Evolutionary conservation across 768 basidiomycete species (phyloP).

Genomic region (Lepiota venenata): DNA sequence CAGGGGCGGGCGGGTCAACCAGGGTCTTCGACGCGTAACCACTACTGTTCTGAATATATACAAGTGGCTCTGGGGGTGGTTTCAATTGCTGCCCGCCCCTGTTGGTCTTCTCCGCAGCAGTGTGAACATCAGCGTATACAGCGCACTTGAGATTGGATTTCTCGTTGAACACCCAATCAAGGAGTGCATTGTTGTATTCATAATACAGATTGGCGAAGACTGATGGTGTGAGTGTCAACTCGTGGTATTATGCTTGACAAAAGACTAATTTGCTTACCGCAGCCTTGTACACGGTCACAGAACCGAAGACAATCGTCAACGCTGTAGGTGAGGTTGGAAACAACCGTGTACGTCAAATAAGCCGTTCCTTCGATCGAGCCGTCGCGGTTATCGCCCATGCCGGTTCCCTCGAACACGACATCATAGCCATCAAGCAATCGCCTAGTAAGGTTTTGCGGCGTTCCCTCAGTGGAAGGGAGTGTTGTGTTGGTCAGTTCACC

Average conservation of each 20-base stretch:
- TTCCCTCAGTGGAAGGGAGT: constrained; percentile 10
- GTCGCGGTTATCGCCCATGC: constrained; percentile 36
- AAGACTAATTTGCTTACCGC: constrained; percentile 32
- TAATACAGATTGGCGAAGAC: constrained; percentile 50
- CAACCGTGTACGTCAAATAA: constrained; percentile 44
- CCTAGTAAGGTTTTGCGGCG: constrained; percentile 13
- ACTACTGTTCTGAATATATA: constrained; percentile 41
- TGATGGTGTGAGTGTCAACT: constrained; percentile 14
- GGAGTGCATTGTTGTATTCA: constrained; percentile 41
- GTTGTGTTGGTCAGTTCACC: constrained; percentile 29
- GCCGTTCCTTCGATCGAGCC: constrained; percentile 46
- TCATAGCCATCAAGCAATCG: constrained; percentile 29
- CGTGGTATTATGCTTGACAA: background rate
- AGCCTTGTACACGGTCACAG: constrained; percentile 32
- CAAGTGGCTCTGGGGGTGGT: constrained; percentile 29
- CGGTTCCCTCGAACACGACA: constrained; percentile 36
- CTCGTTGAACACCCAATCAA: constrained; percentile 34
- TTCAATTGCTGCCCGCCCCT: constrained; percentile 39
- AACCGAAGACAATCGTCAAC: constrained; percentile 39
- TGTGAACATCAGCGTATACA: constrained; percentile 40
- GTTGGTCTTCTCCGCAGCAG: constrained; percentile 42
- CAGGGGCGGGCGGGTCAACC: constrained; percentile 35
- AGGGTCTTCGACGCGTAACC: constrained; percentile 35
- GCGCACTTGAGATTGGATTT: constrained; percentile 48
- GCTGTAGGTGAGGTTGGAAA: constrained; percentile 43